Evolutionary conservation across 768 basidiomycete genomes (phyloP).

Genomic region (Amanita exitialis): DNA sequence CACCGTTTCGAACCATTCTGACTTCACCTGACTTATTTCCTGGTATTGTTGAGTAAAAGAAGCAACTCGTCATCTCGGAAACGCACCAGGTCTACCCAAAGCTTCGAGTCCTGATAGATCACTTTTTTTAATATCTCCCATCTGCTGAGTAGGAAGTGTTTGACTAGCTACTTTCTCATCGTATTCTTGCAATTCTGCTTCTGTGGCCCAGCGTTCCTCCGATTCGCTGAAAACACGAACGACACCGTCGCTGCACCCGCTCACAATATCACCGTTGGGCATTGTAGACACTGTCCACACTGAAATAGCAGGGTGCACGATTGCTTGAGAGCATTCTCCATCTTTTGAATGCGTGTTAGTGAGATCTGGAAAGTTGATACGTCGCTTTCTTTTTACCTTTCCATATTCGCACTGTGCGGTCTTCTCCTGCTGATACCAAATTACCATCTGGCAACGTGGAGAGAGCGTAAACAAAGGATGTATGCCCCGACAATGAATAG

Average conservation of each 20-base stretch:
- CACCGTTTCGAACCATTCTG: slow-evolving; percentile 78
- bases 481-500: slow-evolving; percentile 84
- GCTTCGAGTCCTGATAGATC: slow-evolving; percentile 87
- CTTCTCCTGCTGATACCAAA: slow-evolving; percentile 88
- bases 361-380: background rate
- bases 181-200: slow-evolving; percentile 53
- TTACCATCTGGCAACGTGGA: slow-evolving; percentile 74
- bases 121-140: slow-evolving; percentile 88
- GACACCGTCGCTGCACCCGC: slow-evolving; percentile 80
- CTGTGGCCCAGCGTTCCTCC: slow-evolving; percentile 64
- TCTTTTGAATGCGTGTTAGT: slow-evolving; percentile 32
- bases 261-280: slow-evolving; percentile 88
- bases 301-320: slow-evolving; percentile 93
- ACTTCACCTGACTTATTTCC: slow-evolving; percentile 94
- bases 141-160: slow-evolving; percentile 73
- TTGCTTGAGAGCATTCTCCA: slow-evolving; percentile 80
- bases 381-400: slow-evolving; percentile 39
- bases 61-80: background rate
- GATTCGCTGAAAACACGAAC: slow-evolving; percentile 79
- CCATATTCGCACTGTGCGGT: slow-evolving; percentile 90
- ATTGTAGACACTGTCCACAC: slow-evolving; percentile 89
- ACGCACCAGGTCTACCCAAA: slow-evolving; percentile 57
- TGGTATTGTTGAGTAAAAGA: slow-evolving; percentile 14
- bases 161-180: slow-evolving; percentile 72
- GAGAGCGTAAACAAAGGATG: slow-evolving; percentile 92